Base-by-base conservation (phyloP, 1,284 basidiomycete genomes). In the Trametes polyzona region DNA sequence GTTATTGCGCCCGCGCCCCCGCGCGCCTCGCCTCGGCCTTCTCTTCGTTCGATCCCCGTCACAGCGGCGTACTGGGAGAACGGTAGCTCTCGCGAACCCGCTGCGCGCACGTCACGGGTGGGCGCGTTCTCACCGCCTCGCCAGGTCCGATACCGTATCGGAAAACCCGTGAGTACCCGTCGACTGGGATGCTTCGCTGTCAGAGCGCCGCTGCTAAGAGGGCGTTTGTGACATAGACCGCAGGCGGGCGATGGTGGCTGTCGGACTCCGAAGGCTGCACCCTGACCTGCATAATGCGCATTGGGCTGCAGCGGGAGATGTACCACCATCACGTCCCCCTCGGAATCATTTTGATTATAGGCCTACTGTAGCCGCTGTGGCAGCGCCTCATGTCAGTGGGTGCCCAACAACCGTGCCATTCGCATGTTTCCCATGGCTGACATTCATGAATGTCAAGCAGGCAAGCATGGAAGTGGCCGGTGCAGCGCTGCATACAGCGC, bases 11-110 rank as follows among this genome's bases (percentile, higher is more conserved):
- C 55, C 52, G 55, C 12, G 40, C 33, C 12, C 43, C 27, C 29
- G 43, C 26, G 54, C 47, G 54, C 41, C 53, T 56, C 42, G 46
- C 51, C 37, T 24, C 30, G 21, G 27, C 23, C 44, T 57, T 61
- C 48, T 41, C 37, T 51, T 51, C 43, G 21, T 24, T 32, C 35
- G 36, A 46, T 46, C 51, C 40, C 52, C 54, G 59, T 53, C 59
- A 46, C 51, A 39, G 36, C 44, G 42, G 46, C 19, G 17, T 41
- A 10, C 44, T 52, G 47, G 44, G 6, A 21, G 32, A 35, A n/a
- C 42, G 55, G 52, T 21, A 35, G 32, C 39, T 35, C 44, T 33
- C 48, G 39, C 57, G 21, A n/a, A 24, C 24, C 23, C 9, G 35
- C 47, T 37, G 30, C 32, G 32, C 21, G 41, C 19, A 40, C 47